Evolutionary conservation across 169 alveolate genomes (phyloP), one percentile per base, ranked within the genome.

Genomic region (Plasmodium fragile): DNA sequence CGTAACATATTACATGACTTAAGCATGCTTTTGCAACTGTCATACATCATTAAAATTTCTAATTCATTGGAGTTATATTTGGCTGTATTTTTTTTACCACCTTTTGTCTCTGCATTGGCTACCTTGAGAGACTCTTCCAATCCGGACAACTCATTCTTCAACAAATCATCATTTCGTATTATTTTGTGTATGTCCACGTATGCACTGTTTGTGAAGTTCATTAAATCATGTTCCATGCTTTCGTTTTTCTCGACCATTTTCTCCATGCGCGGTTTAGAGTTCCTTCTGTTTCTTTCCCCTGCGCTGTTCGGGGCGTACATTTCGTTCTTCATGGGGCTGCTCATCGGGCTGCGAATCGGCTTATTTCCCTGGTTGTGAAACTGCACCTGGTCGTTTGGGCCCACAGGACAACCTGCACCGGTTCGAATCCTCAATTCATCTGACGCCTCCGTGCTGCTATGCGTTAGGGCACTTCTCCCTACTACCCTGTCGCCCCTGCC

Each of bases 151-250:
- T 92, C 92, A 13, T 59, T 80, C 22, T 92, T 92, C 80, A 83
- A 39, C 53, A 70, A 13, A 79, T 78, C 92, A 79, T 92, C 89
- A 43, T 92, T 92, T 49, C 80, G 80, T 43, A 83, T 39, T 18
- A 83, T 80, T 83, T 92, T 92, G 22, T 92, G 92, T 13, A 83
- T 80, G 72, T 92, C 92, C 2, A 55, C 36, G 72, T 92, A 83
- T 13, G 92, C 82, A 69, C 22, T 92, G 53, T 80, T 92, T 3
- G 92, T 43, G 72, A 83, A 83, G 32, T 45, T 79, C 11, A 83
- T 30, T n/a, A 83, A 55, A 59, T 92, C 92, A 30, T 65, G 34
- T 75, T 80, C 92, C 34, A 83, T 45, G 45, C 53, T 65, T 65
- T 65, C 52, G 25, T 30, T 65, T 22, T 80, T 87, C n/a, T 87